Percentiles rank a stretch among this genome's conserved stretches.
Evolutionary conservation across 768 basidiomycete genomes (phyloP).

Genomic region (Dendrothele bispora): DNA sequence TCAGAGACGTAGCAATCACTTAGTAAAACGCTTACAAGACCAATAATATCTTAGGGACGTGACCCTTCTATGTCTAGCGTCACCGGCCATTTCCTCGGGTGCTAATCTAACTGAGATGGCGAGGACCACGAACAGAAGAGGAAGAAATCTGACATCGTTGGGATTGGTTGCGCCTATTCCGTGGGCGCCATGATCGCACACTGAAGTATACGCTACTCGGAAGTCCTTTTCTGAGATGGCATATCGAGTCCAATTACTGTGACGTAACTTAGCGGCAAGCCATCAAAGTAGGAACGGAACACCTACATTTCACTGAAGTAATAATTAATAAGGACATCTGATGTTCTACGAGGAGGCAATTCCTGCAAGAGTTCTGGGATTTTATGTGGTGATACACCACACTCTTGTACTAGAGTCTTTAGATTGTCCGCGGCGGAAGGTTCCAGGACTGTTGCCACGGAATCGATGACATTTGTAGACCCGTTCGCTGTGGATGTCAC

Average conservation of each 20-base stretch:
- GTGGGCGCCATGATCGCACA: conserved; percentile 60
- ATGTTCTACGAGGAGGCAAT: conserved; percentile 74
- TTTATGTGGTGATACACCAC: conserved; percentile 88
- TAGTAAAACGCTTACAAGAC: conserved; percentile 70
- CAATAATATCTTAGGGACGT: conserved; percentile 92
- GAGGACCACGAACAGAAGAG: conserved; percentile 90
- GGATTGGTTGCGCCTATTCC: conserved; percentile 63
- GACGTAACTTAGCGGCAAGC: conserved; percentile 3
- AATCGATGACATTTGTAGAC: conserved; percentile 35
- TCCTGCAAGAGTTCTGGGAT: conserved; percentile 88
- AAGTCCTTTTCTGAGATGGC: conserved; percentile 87
- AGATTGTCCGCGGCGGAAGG: conserved; percentile 77
- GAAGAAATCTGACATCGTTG: conserved; percentile 80
- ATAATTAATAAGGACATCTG: conserved; percentile 79
- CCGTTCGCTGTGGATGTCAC: conserved; percentile 17
- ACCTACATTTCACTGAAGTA: conserved; percentile 75
- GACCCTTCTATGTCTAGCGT: conserved; percentile 70
- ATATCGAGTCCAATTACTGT: conserved; percentile 91
- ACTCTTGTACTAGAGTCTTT: conserved; percentile 85
- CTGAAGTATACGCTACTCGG: conserved; percentile 64
- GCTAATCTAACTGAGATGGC: conserved; percentile 86
- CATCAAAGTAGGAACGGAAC: conserved; percentile 12
- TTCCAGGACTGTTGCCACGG: conserved; percentile 46
- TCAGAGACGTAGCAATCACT: conserved; percentile 4
- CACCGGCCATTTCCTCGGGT: conserved; percentile 81